Conservation (phyloP, 2,329 filamentous ascomycete species). For the Aureobasidium musti region DNA sequence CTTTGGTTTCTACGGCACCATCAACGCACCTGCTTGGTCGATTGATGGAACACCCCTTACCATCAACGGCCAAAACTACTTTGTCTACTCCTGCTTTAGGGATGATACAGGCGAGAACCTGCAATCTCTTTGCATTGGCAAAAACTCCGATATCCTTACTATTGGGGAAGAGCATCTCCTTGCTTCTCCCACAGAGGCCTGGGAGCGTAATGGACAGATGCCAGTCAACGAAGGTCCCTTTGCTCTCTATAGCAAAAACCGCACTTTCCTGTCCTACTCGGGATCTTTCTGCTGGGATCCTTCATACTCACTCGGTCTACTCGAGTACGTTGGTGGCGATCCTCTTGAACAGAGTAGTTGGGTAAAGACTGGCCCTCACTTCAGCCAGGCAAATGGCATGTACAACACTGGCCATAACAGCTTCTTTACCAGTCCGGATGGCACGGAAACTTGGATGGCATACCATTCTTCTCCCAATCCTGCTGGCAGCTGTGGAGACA, state of each 20-base stretch:
- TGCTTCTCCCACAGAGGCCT: constrained; percentile 54
- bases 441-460: constrained; percentile 57
- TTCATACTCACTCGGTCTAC: constrained; percentile 56
- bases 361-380: constrained; percentile 57
- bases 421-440: constrained; percentile 60
- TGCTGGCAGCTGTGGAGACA: constrained; percentile 56
- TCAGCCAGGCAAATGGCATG: constrained; percentile 58
- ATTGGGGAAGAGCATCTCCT: constrained; percentile 55
- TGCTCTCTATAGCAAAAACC: constrained; percentile 56
- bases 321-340: constrained; percentile 57
- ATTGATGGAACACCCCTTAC: constrained; percentile 59
- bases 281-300: constrained; percentile 60
- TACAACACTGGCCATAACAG: constrained; percentile 61
- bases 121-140: constrained; percentile 48
- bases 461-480: constrained; percentile 58
- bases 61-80: constrained; percentile 53
- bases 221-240: constrained; percentile 60
- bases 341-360: constrained; percentile 52
- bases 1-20: constrained; percentile 53
- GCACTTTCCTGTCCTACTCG: constrained; percentile 57
- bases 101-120: constrained; percentile 42
- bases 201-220: constrained; percentile 51
- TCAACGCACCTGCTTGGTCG: constrained; percentile 52
- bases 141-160: constrained; percentile 45
- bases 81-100: constrained; percentile 57